Percentiles rank a stretch among this genome's conserved stretches.
Conservation (phyloP, 129 eudicot species). For the Cynara cardunculus region DNA sequence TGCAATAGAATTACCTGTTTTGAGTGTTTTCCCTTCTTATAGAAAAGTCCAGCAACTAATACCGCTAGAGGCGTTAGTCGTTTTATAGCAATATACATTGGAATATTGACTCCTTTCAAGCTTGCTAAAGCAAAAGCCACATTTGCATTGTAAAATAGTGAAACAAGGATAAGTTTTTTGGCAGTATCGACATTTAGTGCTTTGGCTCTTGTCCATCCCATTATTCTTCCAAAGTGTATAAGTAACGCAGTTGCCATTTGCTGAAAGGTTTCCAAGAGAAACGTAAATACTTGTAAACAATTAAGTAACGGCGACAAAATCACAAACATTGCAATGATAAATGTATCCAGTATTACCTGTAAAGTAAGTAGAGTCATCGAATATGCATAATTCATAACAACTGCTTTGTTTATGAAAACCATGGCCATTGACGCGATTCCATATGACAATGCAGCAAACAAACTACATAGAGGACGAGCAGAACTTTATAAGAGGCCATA, state of each 20-base stretch:
- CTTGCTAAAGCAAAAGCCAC: conserved; percentile 98
- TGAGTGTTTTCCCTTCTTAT: conserved; percentile 77
- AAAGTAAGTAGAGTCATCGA: conserved; percentile 91
- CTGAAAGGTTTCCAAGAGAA: conserved; percentile 37
- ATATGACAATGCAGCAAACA: conserved; percentile 84
- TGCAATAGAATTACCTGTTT: conserved; percentile 48
- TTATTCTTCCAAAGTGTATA: conserved; percentile 72
- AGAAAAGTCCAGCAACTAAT: conserved; percentile 75
- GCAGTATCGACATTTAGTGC: conserved; percentile 70
- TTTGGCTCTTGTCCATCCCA: conserved; percentile 83
- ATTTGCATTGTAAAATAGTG: conserved; percentile 89
- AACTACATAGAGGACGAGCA: conserved; percentile 38
- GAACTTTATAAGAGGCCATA: neutral
- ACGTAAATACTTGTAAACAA: neutral
- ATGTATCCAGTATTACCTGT: conserved; percentile 47
- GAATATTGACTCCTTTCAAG: conserved; percentile 98
- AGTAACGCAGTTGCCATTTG: conserved; percentile 86
- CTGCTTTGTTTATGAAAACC: conserved; percentile 97
- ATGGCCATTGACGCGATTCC: conserved; percentile 96
- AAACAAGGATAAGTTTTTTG: conserved; percentile 71
- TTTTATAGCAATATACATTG: conserved; percentile 97
- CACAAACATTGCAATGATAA: neutral
- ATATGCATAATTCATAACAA: conserved; percentile 78
- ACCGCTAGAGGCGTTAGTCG: conserved; percentile 95
- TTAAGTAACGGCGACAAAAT: neutral